Evolutionary conservation across 1,284 basidiomycete species (phyloP).

Genomic region (Ustilago curta): DNA sequence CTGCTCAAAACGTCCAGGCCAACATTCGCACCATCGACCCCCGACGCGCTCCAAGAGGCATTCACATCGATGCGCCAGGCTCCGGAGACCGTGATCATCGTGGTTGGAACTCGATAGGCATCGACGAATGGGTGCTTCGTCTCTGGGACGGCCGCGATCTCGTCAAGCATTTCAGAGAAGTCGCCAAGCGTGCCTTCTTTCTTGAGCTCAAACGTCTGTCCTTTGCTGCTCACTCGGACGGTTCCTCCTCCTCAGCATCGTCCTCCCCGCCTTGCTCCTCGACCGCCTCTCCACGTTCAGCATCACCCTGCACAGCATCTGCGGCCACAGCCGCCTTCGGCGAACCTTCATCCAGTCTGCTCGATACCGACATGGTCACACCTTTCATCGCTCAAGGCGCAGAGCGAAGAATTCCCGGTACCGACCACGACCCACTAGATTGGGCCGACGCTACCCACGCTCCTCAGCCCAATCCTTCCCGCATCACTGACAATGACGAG

Average conservation of each 20-base stretch:
- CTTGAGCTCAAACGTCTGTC: constrained; percentile 51
- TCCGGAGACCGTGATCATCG: constrained; percentile 41
- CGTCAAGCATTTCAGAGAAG: constrained; percentile 48
- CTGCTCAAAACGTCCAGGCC: constrained; percentile 51
- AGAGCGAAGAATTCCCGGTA: constrained; percentile 35
- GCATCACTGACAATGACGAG: constrained; percentile 35
- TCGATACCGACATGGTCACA: constrained; percentile 41
- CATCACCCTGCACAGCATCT: constrained; percentile 17
- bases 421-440: constrained; percentile 45
- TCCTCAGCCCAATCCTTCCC: constrained; percentile 25
- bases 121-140: constrained; percentile 56
- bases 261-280: constrained; percentile 19
- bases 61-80: constrained; percentile 51
- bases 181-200: constrained; percentile 46
- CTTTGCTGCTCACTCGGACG: constrained; percentile 16
- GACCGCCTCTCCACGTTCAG: constrained; percentile 17
- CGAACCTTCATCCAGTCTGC: constrained; percentile 8
- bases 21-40: constrained; percentile 49
- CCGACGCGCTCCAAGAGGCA: constrained; percentile 40
- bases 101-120: constrained; percentile 50
- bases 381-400: constrained; percentile 29
- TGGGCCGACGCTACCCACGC: constrained; percentile 38
- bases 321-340: neutral
- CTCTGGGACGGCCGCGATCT: constrained; percentile 52
- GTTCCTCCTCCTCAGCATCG: constrained; percentile 21